A percentile compares a stretch with the other conserved stretches of the same genome.
Conservation (phyloP, 257 asterid species). For the Henckelia pumila region DNA sequence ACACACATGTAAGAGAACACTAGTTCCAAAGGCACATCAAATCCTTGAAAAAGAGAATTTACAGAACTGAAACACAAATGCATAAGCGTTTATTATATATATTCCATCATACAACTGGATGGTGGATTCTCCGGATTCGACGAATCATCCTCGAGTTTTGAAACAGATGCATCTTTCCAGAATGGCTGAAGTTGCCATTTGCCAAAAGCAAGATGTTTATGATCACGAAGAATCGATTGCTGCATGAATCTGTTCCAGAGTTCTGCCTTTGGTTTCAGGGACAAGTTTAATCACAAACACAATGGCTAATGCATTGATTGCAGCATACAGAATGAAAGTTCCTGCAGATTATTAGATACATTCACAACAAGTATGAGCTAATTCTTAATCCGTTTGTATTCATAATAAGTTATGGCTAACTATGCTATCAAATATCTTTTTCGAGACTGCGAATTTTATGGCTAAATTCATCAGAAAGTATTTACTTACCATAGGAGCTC, state of each 20-base stretch:
- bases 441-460: too few species aligned
- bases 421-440: not conserved
- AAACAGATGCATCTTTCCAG: too few species aligned
- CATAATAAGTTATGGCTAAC: not conserved
- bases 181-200: too few species aligned
- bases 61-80: too few species aligned
- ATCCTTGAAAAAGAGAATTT: too few species aligned
- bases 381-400: not conserved
- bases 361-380: not conserved
- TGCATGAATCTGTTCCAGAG: slow-evolving; percentile 85
- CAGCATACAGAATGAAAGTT: slow-evolving; percentile 75
- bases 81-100: too few species aligned
- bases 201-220: not conserved
- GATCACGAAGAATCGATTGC: slow-evolving; percentile 41
- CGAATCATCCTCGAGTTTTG: too few species aligned
- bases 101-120: too few species aligned
- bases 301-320: slow-evolving; percentile 58
- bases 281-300: slow-evolving; percentile 70
- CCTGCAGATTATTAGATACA: slow-evolving; percentile 39
- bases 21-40: too few species aligned
- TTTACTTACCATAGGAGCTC: slow-evolving; percentile 70
- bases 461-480: not conserved
- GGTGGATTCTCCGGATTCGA: too few species aligned
- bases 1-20: too few species aligned
- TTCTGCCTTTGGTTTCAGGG: slow-evolving; percentile 92